Conservation (phyloP, 2,329 filamentous ascomycete genomes). For the Aspergillus hiratsukae region DNA sequence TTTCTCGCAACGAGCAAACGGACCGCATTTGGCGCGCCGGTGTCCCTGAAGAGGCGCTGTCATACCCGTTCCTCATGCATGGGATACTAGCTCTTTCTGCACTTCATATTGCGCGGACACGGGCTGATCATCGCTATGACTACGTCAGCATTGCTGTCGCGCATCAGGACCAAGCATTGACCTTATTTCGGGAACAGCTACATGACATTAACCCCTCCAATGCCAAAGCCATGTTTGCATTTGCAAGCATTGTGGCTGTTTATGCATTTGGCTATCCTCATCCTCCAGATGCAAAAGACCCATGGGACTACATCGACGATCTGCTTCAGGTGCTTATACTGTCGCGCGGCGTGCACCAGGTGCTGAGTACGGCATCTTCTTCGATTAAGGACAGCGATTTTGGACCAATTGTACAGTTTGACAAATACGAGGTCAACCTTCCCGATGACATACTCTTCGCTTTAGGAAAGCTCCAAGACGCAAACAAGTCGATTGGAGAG, state of each 20-base stretch:
- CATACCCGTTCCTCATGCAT: slow-evolving; percentile 34
- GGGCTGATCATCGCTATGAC: slow-evolving; percentile 17
- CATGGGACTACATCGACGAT: slow-evolving; percentile 28
- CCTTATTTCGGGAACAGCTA: slow-evolving; percentile 31
- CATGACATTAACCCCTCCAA: slow-evolving; percentile 31
- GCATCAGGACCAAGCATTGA: slow-evolving; percentile 32
- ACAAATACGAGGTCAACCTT: slow-evolving; percentile 17
- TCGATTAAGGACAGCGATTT: slow-evolving; percentile 25
- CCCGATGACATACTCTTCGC: slow-evolving; percentile 17
- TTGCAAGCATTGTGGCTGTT: slow-evolving; percentile 33
- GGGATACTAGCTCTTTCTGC: slow-evolving; percentile 33
- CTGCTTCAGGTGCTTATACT: slow-evolving; percentile 31
- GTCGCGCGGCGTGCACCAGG: slow-evolving; percentile 31
- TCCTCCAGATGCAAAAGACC: slow-evolving; percentile 21
- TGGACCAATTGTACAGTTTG: slow-evolving; percentile 23
- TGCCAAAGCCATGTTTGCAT: slow-evolving; percentile 39
- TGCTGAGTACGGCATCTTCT: slow-evolving; percentile 23
- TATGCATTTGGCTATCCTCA: slow-evolving; percentile 37
- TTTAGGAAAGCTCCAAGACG: slow-evolving; percentile 21
- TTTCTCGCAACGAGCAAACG: slow-evolving; percentile 26
- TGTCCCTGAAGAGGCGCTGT: slow-evolving; percentile 31
- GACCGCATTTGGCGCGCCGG: slow-evolving; percentile 31
- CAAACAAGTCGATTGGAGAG: slow-evolving; percentile 21
- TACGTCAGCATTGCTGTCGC: slow-evolving; percentile 35
- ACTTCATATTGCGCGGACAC: slow-evolving; percentile 31